These are phyloP conservation scores for Musa schizocarpa DNA, from an alignment of 176 grass and related monocot genomes.

Conservation along the genomic window DNA sequence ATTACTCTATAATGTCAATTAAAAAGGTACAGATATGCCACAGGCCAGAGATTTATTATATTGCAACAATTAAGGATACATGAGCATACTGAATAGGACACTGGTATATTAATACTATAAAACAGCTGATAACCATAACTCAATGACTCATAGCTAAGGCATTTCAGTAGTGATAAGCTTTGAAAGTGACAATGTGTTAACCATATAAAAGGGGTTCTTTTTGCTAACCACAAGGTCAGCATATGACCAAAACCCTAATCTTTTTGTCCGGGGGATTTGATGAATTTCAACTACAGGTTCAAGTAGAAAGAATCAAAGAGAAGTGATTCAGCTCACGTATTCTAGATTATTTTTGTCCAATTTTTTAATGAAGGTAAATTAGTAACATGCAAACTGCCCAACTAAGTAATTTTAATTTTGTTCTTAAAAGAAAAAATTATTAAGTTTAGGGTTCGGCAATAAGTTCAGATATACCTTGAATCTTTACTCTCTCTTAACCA, in stretches of 20 bases:
- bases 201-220: neutral
- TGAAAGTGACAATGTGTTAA: neutral
- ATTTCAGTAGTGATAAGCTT: too few species aligned
- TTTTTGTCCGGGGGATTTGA: too few species aligned
- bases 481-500: slow-evolving; percentile 83
- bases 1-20: too few species aligned
- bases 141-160: too few species aligned
- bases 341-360: neutral
- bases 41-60: neutral
- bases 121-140: neutral
- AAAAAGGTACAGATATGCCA: too few species aligned
- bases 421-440: neutral
- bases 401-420: neutral
- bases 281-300: neutral
- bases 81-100: neutral
- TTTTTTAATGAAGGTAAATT: too few species aligned
- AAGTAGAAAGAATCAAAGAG: neutral
- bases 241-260: too few species aligned
- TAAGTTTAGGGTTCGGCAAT: neutral
- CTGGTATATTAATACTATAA: neutral
- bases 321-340: neutral
- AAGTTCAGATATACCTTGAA: slow-evolving; percentile 17
- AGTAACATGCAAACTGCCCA: too few species aligned
- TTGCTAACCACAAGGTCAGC: neutral
- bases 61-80: neutral